phyloP scores from a whole-genome alignment of 345 rosid species.

The Stellera chamaejasme region DNA sequence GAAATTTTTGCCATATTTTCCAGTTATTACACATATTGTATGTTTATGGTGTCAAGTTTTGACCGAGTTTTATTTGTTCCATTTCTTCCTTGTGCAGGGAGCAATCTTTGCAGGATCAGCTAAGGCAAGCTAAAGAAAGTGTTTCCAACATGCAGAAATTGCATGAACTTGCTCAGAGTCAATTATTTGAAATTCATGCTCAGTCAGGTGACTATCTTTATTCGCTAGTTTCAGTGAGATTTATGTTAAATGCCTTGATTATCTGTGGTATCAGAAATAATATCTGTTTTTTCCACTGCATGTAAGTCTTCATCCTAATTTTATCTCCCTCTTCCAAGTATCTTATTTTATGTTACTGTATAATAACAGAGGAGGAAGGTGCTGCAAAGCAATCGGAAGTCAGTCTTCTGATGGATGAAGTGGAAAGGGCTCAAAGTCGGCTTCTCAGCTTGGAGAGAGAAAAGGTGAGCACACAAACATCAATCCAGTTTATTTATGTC shows the following conservation, averaged over 20 bases:
- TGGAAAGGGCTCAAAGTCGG: constrained; percentile 95
- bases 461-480: constrained; percentile 39
- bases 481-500: not conserved
- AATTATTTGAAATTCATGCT: constrained; percentile 88
- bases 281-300: not conserved
- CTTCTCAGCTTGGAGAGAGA: constrained; percentile 95
- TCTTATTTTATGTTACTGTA: constrained; percentile 5
- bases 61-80: not conserved
- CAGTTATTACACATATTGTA: not conserved
- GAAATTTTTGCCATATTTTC: not conserved
- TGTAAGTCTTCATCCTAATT: not conserved
- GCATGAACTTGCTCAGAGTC: constrained; percentile 99
- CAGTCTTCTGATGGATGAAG: constrained; percentile 96
- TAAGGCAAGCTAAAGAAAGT: constrained; percentile 93
- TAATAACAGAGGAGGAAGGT: constrained; percentile 72
- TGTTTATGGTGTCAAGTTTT: not conserved
- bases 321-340: not conserved
- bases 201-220: constrained; percentile 71
- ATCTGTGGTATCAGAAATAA: not conserved
- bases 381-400: constrained; percentile 95
- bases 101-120: constrained; percentile 92
- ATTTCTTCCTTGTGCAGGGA: constrained; percentile 39
- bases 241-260: constrained; percentile 2
- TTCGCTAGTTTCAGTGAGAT: not conserved
- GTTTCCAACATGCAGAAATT: constrained; percentile 88